phyloP scores from a whole-genome alignment of 768 basidiomycete genomes.

The Suillus lakei region DNA sequence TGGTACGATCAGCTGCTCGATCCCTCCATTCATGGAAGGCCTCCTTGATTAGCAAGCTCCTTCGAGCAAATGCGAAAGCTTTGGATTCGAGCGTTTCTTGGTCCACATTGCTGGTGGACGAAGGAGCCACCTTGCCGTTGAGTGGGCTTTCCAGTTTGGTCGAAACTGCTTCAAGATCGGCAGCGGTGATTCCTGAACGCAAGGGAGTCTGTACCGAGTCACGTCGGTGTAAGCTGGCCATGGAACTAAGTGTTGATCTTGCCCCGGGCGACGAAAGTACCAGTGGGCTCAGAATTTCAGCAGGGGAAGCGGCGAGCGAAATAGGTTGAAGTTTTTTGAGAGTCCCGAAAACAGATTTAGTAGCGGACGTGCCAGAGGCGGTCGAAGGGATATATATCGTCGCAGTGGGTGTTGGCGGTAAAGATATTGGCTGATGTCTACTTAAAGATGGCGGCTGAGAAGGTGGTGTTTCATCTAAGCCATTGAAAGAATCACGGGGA shows the following conservation, averaged over 20 bases:
- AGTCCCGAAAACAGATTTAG: conserved; percentile 25
- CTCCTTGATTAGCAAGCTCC: conserved; percentile 44
- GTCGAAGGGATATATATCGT: conserved; percentile 22
- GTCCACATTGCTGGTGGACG: conserved; percentile 10
- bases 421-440: conserved; percentile 35
- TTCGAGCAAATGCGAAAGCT: conserved; percentile 48
- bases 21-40: conserved; percentile 53
- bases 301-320: conserved; percentile 24
- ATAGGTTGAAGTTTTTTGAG: conserved; percentile 32
- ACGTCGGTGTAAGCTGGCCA: conserved; percentile 22
- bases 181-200: conserved; percentile 18
- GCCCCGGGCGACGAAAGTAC: conserved; percentile 30
- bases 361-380: conserved; percentile 10
- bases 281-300: conserved; percentile 36
- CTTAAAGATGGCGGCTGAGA: conserved; percentile 32
- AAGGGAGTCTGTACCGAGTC: conserved; percentile 33
- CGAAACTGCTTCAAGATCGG: conserved; percentile 15
- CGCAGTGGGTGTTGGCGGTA: conserved; percentile 38
- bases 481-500: conserved; percentile 2
- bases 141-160: conserved; percentile 7
- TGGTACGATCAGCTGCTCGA: conserved; percentile 47
- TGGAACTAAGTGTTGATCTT: conserved; percentile 17
- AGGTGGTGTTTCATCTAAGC: conserved; percentile 16
- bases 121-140: conserved; percentile 8
- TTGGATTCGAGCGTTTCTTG: conserved; percentile 40